Percentiles rank a stretch among this genome's conserved stretches.
phyloP scores from a whole-genome alignment of 139 green algal genomes.

The Gonium pectorale region DNA sequence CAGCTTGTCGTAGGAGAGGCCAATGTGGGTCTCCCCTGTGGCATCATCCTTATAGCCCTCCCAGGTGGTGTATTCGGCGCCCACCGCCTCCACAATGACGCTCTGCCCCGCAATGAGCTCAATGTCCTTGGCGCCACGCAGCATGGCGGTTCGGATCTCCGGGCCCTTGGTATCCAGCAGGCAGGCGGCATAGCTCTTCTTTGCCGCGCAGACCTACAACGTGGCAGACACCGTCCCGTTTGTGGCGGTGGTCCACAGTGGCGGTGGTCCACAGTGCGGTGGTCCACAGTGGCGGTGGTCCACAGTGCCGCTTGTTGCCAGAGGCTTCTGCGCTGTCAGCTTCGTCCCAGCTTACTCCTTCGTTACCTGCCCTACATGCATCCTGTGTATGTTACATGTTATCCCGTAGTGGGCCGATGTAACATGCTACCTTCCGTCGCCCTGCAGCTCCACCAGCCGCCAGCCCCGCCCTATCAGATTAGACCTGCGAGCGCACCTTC shows the following conservation, averaged over 20 bases:
- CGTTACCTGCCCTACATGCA: not conserved
- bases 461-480: not conserved
- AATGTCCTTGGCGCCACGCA: constrained; percentile 56
- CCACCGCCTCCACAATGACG: constrained; percentile 71
- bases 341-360: not conserved
- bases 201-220: constrained; percentile 49
- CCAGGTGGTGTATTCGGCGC: constrained; percentile 62
- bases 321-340: not conserved
- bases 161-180: constrained; percentile 77
- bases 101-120: constrained; percentile 64
- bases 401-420: not conserved
- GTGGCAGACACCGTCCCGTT: too few relatives aligned
- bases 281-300: not conserved
- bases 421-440: not conserved
- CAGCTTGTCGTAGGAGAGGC: constrained; percentile 68
- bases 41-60: constrained; percentile 62
- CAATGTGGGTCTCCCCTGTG: constrained; percentile 64
- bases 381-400: too few relatives aligned
- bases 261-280: not conserved
- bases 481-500: constrained; percentile 43
- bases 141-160: constrained; percentile 71
- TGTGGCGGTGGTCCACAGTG: not conserved
- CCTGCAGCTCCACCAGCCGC: too few relatives aligned
- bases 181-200: constrained; percentile 45
- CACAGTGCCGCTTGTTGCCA: too few relatives aligned